Conservation (phyloP, 441 rosid genomes). For the Geranium incanum region DNA sequence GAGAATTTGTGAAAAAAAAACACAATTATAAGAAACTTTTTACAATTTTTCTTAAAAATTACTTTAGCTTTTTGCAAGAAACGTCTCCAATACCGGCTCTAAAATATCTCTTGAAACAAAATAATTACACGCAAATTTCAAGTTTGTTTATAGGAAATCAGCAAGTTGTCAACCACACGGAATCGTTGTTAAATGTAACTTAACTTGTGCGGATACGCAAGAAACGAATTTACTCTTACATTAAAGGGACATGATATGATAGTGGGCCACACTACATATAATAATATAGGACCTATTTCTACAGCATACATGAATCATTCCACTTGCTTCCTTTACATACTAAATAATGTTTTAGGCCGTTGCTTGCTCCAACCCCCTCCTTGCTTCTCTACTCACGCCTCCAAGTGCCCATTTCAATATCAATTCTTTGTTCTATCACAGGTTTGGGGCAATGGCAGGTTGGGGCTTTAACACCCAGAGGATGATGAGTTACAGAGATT, state of each 20-base stretch:
- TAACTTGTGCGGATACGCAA: slow-evolving; percentile 18
- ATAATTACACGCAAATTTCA: no score
- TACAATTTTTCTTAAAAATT: no score
- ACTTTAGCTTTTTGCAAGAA: no score
- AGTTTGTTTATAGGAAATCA: no score
- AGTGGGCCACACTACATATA: no score
- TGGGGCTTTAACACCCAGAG: slow-evolving; percentile 24
- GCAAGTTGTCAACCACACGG: background rate
- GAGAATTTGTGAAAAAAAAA: no score
- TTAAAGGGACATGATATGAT: no score
- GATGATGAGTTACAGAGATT: slow-evolving; percentile 12
- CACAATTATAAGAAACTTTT: no score
- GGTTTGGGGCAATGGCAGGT: slow-evolving; percentile 17
- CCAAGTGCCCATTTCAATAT: background rate
- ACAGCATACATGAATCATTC: background rate
- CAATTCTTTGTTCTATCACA: background rate
- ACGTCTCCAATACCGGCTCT: no score
- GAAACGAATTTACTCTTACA: slow-evolving; percentile 19
- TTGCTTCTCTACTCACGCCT: slow-evolving; percentile 7
- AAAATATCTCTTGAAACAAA: no score
- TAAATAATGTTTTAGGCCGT: background rate
- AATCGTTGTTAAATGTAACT: background rate
- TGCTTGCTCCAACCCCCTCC: slow-evolving; percentile 20
- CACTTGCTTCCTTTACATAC: background rate
- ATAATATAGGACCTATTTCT: background rate